Percentiles rank a stretch among this genome's conserved stretches.
phyloP scores from a whole-genome alignment of 441 rosid genomes.

The Aleurites moluccanus region DNA sequence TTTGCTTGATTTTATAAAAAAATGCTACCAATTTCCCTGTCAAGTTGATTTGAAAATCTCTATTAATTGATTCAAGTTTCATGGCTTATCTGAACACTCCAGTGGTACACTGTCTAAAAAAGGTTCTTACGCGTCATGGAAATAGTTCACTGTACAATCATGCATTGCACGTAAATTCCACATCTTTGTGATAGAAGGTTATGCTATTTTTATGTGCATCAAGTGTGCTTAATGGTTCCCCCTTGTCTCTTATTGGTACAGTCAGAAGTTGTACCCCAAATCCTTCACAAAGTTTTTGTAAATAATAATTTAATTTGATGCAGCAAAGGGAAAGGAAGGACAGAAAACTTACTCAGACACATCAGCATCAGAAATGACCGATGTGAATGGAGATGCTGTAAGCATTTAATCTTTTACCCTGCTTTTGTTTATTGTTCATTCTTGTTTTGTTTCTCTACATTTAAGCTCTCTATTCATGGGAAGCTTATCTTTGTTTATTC shows the following conservation, averaged over 20 bases:
- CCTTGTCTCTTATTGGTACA: background rate
- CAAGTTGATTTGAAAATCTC: too few relatives aligned
- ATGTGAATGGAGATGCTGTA: slow-evolving; percentile 36
- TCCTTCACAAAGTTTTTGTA: background rate
- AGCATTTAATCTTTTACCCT: slow-evolving; percentile 13
- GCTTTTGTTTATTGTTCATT: background rate
- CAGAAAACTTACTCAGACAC: slow-evolving; percentile 20
- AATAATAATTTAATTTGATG: background rate
- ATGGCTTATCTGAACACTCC: too few relatives aligned
- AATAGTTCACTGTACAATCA: too few relatives aligned
- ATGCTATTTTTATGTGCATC: background rate
- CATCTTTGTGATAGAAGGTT: too few relatives aligned
- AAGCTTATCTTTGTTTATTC: background rate
- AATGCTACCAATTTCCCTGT: too few relatives aligned
- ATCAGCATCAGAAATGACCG: slow-evolving; percentile 30
- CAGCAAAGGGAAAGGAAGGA: slow-evolving; percentile 43
- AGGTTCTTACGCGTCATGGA: too few relatives aligned
- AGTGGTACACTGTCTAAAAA: too few relatives aligned
- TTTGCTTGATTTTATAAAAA: too few relatives aligned
- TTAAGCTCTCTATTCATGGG: background rate
- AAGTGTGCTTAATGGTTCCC: background rate
- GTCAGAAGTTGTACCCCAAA: background rate
- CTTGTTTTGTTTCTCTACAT: background rate
- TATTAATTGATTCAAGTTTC: too few relatives aligned
- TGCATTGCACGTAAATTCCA: too few relatives aligned